These are phyloP conservation scores for Podaxis sp. DNA, from an alignment of 768 basidiomycete species.

Conservation along the genomic window DNA sequence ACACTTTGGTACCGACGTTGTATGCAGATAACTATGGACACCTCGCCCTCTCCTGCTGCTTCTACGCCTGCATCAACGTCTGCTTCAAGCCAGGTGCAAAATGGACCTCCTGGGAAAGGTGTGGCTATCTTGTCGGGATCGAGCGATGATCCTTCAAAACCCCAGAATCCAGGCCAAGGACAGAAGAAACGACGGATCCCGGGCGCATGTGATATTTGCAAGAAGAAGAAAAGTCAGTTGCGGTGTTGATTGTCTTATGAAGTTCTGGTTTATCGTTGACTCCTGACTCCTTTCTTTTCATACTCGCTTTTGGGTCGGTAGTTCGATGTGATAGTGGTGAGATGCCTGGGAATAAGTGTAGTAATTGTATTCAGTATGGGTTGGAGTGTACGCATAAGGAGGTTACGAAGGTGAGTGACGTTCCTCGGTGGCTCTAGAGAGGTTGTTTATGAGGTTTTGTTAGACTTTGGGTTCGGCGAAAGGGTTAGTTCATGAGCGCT, in stretches of 20 bases:
- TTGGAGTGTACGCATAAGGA: constrained; percentile 68
- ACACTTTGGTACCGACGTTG: not conserved
- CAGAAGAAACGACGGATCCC: constrained; percentile 57
- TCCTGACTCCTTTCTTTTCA: constrained; percentile 2
- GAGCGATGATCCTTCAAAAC: not conserved
- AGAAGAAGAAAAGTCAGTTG: constrained; percentile 65
- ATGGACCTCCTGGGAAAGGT: not conserved
- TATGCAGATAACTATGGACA: not conserved
- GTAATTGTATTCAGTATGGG: constrained; percentile 58
- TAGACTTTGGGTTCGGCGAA: constrained; percentile 62
- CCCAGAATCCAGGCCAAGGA: not conserved
- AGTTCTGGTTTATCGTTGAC: not conserved
- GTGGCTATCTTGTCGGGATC: not conserved
- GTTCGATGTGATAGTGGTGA: constrained; percentile 64
- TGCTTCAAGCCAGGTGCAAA: not conserved
- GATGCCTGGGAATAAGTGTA: constrained; percentile 60
- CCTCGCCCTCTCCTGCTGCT: not conserved
- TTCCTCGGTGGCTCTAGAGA: not conserved
- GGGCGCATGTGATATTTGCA: constrained; percentile 72
- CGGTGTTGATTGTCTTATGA: not conserved
- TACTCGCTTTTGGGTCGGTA: not conserved
- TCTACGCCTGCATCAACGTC: not conserved
- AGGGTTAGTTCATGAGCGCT: constrained; percentile 42
- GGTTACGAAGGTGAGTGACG: constrained; percentile 55
- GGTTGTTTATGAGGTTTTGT: not conserved